These are phyloP conservation scores for Pseudogymnoascus sp. DNA, from an alignment of 2,329 filamentous ascomycete species.

Conservation along the genomic window DNA sequence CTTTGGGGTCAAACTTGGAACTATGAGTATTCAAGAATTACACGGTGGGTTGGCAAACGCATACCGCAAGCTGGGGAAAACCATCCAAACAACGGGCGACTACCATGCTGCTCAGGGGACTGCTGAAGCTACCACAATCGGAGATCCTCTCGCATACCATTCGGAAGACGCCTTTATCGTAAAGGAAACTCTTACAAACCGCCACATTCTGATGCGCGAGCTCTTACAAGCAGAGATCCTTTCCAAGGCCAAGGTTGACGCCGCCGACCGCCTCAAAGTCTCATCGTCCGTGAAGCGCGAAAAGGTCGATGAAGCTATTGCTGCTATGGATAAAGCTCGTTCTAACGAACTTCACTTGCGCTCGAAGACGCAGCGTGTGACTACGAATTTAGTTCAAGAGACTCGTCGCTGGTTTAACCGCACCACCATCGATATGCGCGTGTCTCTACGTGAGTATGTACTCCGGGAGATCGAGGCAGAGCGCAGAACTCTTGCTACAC, in stretches of 20 bases:
- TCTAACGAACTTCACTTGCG: slow-evolving; percentile 73
- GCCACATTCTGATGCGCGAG: slow-evolving; percentile 91
- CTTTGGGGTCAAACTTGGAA: slow-evolving; percentile 81
- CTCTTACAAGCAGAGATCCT: slow-evolving; percentile 83
- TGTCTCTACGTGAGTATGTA: slow-evolving; percentile 84
- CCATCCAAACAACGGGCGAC: slow-evolving; percentile 88
- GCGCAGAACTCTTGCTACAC: slow-evolving; percentile 77
- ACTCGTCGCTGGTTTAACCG: slow-evolving; percentile 85
- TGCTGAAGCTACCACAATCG: slow-evolving; percentile 88
- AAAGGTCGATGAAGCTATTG: slow-evolving; percentile 97
- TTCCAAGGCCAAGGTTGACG: slow-evolving; percentile 73
- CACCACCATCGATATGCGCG: slow-evolving; percentile 75
- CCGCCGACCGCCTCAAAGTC: slow-evolving; percentile 81
- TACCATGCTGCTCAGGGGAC: slow-evolving; percentile 95
- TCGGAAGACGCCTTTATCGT: slow-evolving; percentile 95
- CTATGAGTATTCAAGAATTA: slow-evolving; percentile 83
- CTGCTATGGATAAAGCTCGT: slow-evolving; percentile 78
- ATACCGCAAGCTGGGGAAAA: slow-evolving; percentile 89
- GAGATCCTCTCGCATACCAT: slow-evolving; percentile 90
- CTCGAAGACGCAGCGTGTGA: slow-evolving; percentile 83
- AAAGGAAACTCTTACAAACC: slow-evolving; percentile 95
- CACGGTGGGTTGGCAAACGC: slow-evolving; percentile 82
- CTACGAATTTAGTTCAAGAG: slow-evolving; percentile 79
- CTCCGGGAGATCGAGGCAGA: slow-evolving; percentile 93
- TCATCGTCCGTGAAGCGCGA: slow-evolving; percentile 82